Evolutionary conservation across 345 rosid genomes (phyloP).

Genomic region (Eucalyptus polybractea): DNA sequence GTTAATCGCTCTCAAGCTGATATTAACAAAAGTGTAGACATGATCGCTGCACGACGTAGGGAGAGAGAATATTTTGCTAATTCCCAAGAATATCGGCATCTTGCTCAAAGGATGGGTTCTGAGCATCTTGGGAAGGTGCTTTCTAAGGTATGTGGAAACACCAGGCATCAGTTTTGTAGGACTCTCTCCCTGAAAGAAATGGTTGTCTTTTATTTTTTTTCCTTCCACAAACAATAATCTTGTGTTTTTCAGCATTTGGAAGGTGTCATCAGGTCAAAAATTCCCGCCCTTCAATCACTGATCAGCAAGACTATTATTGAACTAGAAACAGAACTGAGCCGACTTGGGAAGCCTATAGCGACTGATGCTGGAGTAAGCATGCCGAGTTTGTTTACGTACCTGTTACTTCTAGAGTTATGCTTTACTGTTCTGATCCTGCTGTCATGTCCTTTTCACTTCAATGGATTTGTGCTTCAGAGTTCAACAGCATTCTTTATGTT

Average conservation of each 20-base stretch:
- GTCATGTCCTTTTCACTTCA: neutral
- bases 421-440: neutral
- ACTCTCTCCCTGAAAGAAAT: neutral
- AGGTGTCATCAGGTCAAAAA: conserved; percentile 87
- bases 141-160: conserved; percentile 56
- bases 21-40: conserved; percentile 90
- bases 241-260: conserved; percentile 78
- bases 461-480: neutral
- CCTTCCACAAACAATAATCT: neutral
- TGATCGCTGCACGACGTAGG: conserved; percentile 95
- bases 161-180: neutral
- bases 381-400: neutral
- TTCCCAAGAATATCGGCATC: conserved; percentile 62
- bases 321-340: conserved; percentile 73
- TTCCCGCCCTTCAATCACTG: conserved; percentile 88
- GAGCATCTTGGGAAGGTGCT: conserved; percentile 87
- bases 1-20: conserved; percentile 99
- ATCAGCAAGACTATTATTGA: conserved; percentile 75
- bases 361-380: conserved; percentile 82
- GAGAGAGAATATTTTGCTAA: conserved; percentile 73
- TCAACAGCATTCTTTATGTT: neutral
- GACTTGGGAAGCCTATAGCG: conserved; percentile 90
- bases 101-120: conserved; percentile 78
- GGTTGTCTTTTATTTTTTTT: neutral
- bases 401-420: neutral